These are phyloP conservation scores for Schizonepeta tenuifolia DNA, from an alignment of 257 asterid species.

Conservation along the genomic window DNA sequence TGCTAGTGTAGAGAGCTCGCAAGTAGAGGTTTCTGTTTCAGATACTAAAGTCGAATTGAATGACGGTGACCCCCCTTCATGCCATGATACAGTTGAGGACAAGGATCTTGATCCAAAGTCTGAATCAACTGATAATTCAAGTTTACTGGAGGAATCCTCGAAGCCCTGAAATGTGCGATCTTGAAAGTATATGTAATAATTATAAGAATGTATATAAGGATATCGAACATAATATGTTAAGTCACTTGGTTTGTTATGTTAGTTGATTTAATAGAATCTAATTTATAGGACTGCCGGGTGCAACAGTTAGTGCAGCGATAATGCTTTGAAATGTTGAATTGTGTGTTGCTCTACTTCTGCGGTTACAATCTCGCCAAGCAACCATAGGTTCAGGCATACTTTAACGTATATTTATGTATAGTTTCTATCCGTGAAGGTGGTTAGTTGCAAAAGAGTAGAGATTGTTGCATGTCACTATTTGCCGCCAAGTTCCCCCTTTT, in stretches of 20 bases:
- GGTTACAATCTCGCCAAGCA: too few relatives aligned
- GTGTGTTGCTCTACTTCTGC: too few relatives aligned
- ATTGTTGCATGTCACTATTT: too few relatives aligned
- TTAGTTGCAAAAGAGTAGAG: too few relatives aligned
- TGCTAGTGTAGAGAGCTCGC: constrained; percentile 6
- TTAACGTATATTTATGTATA: too few relatives aligned
- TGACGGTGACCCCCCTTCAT: too few relatives aligned
- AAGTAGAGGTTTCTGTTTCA: constrained; percentile 9
- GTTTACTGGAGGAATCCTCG: constrained; percentile 24
- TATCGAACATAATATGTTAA: background rate
- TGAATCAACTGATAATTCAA: constrained; percentile 28
- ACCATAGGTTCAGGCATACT: too few relatives aligned
- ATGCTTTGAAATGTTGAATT: background rate
- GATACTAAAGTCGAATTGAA: constrained; percentile 10
- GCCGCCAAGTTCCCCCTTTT: too few relatives aligned
- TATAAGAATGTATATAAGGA: background rate
- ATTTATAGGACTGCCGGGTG: background rate
- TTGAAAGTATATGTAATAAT: background rate
- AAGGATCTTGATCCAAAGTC: constrained; percentile 33
- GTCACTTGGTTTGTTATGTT: background rate
- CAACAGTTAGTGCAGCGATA: background rate
- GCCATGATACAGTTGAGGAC: background rate
- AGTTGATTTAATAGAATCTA: background rate
- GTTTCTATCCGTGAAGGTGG: too few relatives aligned
- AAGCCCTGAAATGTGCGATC: background rate